Percentiles rank a stretch among this genome's conserved stretches.
Conservation (phyloP, 1,284 basidiomycete genomes). For the Leccinum subatratum region DNA sequence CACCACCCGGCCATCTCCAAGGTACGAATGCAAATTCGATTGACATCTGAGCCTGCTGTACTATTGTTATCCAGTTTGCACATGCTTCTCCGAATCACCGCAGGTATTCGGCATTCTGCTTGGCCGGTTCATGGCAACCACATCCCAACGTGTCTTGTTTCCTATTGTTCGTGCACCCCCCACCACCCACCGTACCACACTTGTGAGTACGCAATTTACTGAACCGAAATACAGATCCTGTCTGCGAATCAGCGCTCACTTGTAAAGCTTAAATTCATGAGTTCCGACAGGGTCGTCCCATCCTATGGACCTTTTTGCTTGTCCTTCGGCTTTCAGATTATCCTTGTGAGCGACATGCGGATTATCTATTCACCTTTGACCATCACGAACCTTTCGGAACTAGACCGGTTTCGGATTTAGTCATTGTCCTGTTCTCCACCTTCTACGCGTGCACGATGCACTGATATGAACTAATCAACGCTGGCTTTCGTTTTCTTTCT, state of each 20-base stretch:
- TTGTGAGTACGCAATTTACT: slow-evolving; percentile 14
- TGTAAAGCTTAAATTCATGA: slow-evolving; percentile 18
- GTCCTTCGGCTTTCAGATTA: slow-evolving; percentile 7
- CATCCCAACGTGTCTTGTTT: slow-evolving; percentile 18
- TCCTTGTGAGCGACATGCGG: slow-evolving; percentile 17
- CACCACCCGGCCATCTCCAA: slow-evolving; percentile 15
- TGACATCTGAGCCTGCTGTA: slow-evolving; percentile 16
- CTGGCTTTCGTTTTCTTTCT: slow-evolving; percentile 1
- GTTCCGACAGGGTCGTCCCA: slow-evolving; percentile 12
- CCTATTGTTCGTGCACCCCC: slow-evolving; percentile 25
- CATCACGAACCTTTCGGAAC: slow-evolving; percentile 24
- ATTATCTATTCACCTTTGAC: slow-evolving; percentile 19
- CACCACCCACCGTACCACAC: slow-evolving; percentile 1
- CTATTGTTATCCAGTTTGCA: slow-evolving; percentile 23
- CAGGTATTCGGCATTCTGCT: slow-evolving; percentile 1
- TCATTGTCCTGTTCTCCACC: slow-evolving; percentile 29
- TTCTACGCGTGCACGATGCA: slow-evolving; percentile 16
- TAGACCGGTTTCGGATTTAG: slow-evolving; percentile 37
- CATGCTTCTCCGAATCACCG: slow-evolving; percentile 5
- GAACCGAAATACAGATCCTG: slow-evolving; percentile 7
- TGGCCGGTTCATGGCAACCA: slow-evolving; percentile 15
- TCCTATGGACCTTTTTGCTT: slow-evolving; percentile 15
- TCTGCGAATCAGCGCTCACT: slow-evolving; percentile 10
- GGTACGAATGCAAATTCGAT: slow-evolving; percentile 25
- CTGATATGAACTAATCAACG: slow-evolving; percentile 22